These are phyloP conservation scores for Diaporthe citrichinensis DNA, from an alignment of 2,329 filamentous ascomycete species.

Conservation along the genomic window DNA sequence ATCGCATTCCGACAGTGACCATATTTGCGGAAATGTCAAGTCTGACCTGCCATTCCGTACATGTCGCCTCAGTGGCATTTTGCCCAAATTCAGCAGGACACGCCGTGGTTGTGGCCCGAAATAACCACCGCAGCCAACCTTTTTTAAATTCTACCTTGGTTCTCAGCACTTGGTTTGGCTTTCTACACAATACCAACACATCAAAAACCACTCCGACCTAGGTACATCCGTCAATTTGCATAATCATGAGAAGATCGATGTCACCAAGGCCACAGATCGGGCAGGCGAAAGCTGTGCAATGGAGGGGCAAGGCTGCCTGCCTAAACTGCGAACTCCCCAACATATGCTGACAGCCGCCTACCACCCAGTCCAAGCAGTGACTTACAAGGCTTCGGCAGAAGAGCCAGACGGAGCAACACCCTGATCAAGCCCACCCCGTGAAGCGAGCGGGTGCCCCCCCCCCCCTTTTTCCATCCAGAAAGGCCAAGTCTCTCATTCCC, in stretches of 20 bases:
- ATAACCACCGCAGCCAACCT: not conserved
- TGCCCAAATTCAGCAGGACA: not conserved
- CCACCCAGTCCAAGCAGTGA: not conserved
- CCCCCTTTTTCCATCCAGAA: not conserved
- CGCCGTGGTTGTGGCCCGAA: not conserved
- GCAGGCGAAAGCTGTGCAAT: not conserved
- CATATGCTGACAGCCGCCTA: not conserved
- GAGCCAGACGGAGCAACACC: not conserved
- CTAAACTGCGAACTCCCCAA: not conserved
- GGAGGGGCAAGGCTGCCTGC: not conserved
- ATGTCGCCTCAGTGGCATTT: not conserved
- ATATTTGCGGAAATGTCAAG: not conserved
- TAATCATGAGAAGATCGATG: not conserved
- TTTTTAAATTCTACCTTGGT: no score
- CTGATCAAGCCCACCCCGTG: not conserved
- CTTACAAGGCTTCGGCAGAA: not conserved
- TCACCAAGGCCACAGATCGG: not conserved
- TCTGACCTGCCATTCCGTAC: not conserved
- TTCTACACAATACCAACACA: not conserved
- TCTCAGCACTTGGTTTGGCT: not conserved
- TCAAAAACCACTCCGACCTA: not conserved
- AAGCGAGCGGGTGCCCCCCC: not conserved
- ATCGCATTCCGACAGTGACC: no score
- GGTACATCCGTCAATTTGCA: not conserved
- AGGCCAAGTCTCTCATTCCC: not conserved